phyloP scores from a whole-genome alignment of 768 basidiomycete genomes.

The Mrakia frigida region DNA sequence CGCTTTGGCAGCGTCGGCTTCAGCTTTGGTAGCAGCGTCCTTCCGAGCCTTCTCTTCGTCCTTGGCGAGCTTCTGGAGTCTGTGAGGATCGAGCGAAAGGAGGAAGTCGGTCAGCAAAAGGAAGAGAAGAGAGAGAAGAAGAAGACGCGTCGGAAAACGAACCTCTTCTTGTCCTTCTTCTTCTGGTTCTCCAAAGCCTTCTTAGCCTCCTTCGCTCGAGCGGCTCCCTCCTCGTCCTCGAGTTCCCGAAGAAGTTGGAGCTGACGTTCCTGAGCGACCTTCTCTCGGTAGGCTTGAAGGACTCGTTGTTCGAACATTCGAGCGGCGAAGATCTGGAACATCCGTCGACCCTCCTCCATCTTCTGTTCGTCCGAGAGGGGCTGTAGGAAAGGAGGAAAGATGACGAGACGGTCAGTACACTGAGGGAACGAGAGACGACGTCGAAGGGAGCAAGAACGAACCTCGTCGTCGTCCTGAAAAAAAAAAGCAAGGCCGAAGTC shows the following conservation, averaged over 20 bases:
- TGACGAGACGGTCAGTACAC: not conserved
- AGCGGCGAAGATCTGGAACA: constrained; percentile 99
- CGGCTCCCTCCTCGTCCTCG: constrained; percentile 85
- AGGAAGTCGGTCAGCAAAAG: not conserved
- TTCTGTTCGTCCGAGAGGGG: constrained; percentile 89
- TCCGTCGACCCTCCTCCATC: constrained; percentile 97
- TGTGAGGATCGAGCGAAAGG: constrained; percentile 42
- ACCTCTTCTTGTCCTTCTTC: constrained; percentile 99
- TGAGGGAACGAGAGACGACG: not conserved
- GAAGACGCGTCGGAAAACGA: constrained; percentile 34
- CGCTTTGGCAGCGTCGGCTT: constrained; percentile 67
- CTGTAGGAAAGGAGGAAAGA: not conserved
- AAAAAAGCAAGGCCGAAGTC: not conserved
- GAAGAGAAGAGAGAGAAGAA: constrained; percentile 22
- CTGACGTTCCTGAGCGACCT: constrained; percentile 93
- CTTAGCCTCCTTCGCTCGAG: constrained; percentile 84
- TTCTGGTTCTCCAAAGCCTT: constrained; percentile 90
- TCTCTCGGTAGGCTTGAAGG: constrained; percentile 90
- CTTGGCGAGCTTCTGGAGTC: constrained; percentile 85
- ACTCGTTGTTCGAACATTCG: constrained; percentile 99
- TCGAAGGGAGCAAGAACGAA: not conserved
- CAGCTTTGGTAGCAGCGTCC: constrained; percentile 63
- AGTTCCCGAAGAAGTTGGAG: constrained; percentile 86
- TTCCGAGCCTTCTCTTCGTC: constrained; percentile 81
- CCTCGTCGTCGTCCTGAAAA: constrained; percentile 46